These are phyloP conservation scores for Aspergillus novoparasiticus DNA, from an alignment of 2,329 filamentous ascomycete genomes.

Conservation along the genomic window DNA sequence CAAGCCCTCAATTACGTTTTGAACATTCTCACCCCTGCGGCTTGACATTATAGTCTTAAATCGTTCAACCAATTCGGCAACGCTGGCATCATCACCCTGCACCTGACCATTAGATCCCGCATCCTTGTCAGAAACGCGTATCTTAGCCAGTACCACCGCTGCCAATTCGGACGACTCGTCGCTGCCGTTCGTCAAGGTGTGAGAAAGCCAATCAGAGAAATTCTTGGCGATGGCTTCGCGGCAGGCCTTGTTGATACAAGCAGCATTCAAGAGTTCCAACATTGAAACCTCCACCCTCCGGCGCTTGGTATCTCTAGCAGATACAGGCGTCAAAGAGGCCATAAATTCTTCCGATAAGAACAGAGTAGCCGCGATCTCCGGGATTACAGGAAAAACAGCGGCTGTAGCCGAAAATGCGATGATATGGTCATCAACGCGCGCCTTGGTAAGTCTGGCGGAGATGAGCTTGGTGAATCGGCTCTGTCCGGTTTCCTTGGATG, in stretches of 20 bases:
- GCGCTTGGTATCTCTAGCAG: constrained; percentile 80
- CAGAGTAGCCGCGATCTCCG: constrained; percentile 71
- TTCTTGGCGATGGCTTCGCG: constrained; percentile 82
- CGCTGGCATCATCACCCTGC: constrained; percentile 47
- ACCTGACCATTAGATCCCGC: constrained; percentile 33
- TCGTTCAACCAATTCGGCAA: constrained; percentile 56
- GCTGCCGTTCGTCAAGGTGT: constrained; percentile 74
- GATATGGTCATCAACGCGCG: constrained; percentile 85
- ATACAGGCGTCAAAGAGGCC: constrained; percentile 71
- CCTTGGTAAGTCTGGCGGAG: constrained; percentile 68
- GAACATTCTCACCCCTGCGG: constrained; percentile 57
- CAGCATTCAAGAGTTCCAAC: constrained; percentile 86
- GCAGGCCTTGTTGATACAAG: constrained; percentile 81
- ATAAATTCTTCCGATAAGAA: constrained; percentile 91
- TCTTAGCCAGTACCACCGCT: constrained; percentile 75
- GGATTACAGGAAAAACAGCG: constrained; percentile 81
- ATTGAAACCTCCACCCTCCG: constrained; percentile 83
- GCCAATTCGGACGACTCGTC: constrained; percentile 58
- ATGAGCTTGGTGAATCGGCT: constrained; percentile 75
- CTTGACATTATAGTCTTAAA: constrained; percentile 54
- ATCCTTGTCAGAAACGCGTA: constrained; percentile 40
- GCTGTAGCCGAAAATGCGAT: constrained; percentile 92
- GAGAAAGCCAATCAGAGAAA: constrained; percentile 83
- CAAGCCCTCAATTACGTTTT: constrained; percentile 83
- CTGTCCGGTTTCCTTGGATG: constrained; percentile 70